Percentiles rank a stretch among this genome's conserved stretches.
These are phyloP conservation scores for Talaromyces nanjingensis DNA, from an alignment of 495 filamentous ascomycete species.

Conservation along the genomic window DNA sequence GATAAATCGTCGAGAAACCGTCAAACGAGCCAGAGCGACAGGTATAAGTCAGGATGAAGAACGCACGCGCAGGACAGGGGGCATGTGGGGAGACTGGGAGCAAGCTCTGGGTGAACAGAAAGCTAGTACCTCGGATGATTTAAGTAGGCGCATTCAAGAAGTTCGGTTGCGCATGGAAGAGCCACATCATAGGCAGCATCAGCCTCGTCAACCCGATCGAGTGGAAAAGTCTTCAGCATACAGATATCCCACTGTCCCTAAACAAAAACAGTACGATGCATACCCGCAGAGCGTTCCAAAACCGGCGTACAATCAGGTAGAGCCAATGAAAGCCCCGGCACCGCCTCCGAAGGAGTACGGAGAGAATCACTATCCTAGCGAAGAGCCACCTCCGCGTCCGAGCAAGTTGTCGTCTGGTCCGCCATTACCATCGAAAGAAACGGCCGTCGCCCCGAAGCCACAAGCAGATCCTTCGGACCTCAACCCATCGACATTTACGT, in stretches of 20 bases:
- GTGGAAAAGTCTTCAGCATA: conserved; percentile 22
- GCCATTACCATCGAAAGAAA: conserved; percentile 29
- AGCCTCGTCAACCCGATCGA: conserved; percentile 5
- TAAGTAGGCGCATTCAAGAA: conserved; percentile 43
- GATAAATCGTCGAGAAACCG: conserved; percentile 58
- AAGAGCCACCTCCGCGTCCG: conserved; percentile 21
- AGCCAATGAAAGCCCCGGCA: conserved; percentile 33
- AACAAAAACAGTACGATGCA: conserved; percentile 26
- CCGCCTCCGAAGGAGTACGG: conserved; percentile 43
- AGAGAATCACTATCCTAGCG: conserved; percentile 15
- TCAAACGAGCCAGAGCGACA: conserved; percentile 47
- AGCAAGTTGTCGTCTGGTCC: conserved; percentile 23
- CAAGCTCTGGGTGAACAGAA: conserved; percentile 21
- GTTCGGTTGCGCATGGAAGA: conserved; percentile 31
- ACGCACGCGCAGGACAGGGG: conserved; percentile 48
- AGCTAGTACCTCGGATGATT: conserved; percentile 23
- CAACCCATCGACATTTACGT: conserved; percentile 57
- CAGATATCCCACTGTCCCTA: conserved; percentile 50
- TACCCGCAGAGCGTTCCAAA: conserved; percentile 10
- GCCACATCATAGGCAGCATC: conserved; percentile 1
- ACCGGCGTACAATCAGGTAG: conserved; percentile 9
- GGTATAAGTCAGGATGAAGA: conserved; percentile 49
- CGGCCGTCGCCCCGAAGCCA: conserved; percentile 19
- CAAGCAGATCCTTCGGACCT: conserved; percentile 24
- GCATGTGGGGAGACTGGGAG: conserved; percentile 59